phyloP scores from a whole-genome alignment of 306 rosid species.

The Quercus parvula region DNA sequence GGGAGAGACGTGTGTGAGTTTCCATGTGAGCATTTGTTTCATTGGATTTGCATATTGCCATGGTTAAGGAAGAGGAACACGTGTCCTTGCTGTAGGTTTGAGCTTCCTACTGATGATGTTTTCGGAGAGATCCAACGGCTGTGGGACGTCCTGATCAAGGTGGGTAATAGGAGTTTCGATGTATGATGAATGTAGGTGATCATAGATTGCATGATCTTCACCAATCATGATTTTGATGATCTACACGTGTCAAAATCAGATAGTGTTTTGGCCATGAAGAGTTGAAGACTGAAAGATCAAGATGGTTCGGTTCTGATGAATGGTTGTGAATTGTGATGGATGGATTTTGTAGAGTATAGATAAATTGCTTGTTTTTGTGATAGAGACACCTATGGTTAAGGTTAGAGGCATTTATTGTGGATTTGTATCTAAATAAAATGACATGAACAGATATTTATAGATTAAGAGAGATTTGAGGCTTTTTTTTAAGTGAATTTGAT shows the following conservation, averaged over 20 bases:
- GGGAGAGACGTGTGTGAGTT: slow-evolving; percentile 76
- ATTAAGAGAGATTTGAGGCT: too few relatives aligned
- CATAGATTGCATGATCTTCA: background rate
- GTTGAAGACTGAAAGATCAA: background rate
- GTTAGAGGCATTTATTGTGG: background rate
- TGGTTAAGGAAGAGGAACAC: slow-evolving; percentile 84
- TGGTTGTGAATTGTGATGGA: background rate
- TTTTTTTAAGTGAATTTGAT: too few relatives aligned
- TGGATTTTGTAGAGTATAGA: background rate
- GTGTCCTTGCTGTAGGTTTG: slow-evolving; percentile 80
- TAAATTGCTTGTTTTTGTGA: background rate
- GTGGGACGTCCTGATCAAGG: slow-evolving; percentile 54
- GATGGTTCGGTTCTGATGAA: too few relatives aligned
- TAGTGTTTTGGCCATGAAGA: background rate
- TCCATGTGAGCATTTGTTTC: slow-evolving; percentile 86
- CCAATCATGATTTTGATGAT: background rate
- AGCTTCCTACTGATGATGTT: slow-evolving; percentile 73
- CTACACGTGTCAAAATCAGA: background rate
- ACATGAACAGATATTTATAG: background rate
- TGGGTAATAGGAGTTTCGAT: background rate
- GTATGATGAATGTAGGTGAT: background rate
- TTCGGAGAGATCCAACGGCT: slow-evolving; percentile 80
- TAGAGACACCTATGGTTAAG: slow-evolving; percentile 37
- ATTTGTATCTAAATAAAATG: background rate
- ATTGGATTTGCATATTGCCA: slow-evolving; percentile 76